These are phyloP conservation scores for Boletus semigastroideus DNA, from an alignment of 1,284 basidiomycete species.

Conservation along the genomic window DNA sequence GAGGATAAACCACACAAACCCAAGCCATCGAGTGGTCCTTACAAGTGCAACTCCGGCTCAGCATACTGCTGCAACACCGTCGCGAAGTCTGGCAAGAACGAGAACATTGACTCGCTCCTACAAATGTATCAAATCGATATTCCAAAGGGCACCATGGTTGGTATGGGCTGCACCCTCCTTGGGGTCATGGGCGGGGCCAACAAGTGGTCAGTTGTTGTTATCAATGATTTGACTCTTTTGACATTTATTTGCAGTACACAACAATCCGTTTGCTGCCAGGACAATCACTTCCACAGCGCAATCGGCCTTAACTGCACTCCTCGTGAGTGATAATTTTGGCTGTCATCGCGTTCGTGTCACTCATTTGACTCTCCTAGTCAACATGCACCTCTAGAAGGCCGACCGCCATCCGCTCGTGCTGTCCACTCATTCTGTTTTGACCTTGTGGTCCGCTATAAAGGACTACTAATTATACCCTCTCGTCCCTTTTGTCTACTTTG, in stretches of 20 bases:
- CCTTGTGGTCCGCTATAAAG: background rate
- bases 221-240: background rate
- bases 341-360: background rate
- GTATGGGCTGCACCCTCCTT: constrained; percentile 39
- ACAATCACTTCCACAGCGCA: constrained; percentile 37
- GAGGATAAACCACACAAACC: too few relatives aligned
- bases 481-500: background rate
- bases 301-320: constrained; percentile 39
- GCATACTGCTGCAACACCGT: constrained; percentile 43
- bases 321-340: constrained; percentile 35
- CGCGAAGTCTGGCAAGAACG: background rate
- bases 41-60: constrained; percentile 38
- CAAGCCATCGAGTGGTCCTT: constrained; percentile 30
- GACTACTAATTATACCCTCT: constrained; percentile 15
- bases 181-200: constrained; percentile 24
- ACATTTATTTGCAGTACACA: constrained; percentile 28
- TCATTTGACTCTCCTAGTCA: constrained; percentile 31
- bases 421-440: constrained; percentile 27
- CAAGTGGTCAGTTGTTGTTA: constrained; percentile 34
- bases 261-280: constrained; percentile 49
- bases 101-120: too few relatives aligned
- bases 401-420: background rate
- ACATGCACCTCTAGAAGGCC: constrained; percentile 26
- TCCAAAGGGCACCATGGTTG: constrained; percentile 21
- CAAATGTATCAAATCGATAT: too few relatives aligned